phyloP scores from a whole-genome alignment of 352 stramenopile species.

The Phytophthora meadii region DNA sequence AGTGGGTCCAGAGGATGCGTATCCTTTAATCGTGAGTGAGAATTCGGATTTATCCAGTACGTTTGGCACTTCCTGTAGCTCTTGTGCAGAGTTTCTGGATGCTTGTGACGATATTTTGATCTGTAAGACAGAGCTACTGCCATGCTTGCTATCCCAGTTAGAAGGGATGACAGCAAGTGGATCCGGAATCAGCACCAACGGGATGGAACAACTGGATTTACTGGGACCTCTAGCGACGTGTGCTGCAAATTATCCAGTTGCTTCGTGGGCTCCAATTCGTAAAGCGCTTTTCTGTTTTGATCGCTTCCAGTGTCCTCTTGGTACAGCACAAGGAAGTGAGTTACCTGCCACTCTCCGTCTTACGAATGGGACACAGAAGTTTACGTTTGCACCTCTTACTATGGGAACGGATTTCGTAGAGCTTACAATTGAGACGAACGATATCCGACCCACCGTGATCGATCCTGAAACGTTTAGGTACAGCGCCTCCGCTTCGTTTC shows the following conservation, averaged over 20 bases:
- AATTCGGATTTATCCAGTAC: neutral
- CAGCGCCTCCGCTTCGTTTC: constrained; percentile 18
- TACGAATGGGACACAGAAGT: constrained; percentile 15
- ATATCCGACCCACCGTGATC: constrained; percentile 3
- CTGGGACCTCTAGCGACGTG: constrained; percentile 13
- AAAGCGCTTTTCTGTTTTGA: constrained; percentile 16
- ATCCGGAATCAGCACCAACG: neutral
- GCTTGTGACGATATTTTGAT: constrained; percentile 12
- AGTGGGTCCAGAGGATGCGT: constrained; percentile 31
- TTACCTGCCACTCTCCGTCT: constrained; percentile 4
- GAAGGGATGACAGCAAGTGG: neutral
- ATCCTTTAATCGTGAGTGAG: constrained; percentile 23
- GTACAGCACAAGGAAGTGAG: neutral
- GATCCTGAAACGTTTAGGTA: constrained; percentile 11
- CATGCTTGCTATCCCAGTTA: constrained; percentile 23
- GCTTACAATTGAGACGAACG: constrained; percentile 9
- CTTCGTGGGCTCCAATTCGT: constrained; percentile 19
- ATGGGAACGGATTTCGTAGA: constrained; percentile 18
- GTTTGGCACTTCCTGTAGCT: constrained; percentile 8
- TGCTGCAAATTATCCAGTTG: neutral
- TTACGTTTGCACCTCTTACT: constrained; percentile 3
- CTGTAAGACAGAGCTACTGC: constrained; percentile 16
- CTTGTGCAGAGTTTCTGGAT: constrained; percentile 14
- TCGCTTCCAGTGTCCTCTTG: constrained; percentile 6
- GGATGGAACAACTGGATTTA: constrained; percentile 12